Conservation (phyloP, 148 eudicot genomes). For the Diospyros kaki region DNA sequence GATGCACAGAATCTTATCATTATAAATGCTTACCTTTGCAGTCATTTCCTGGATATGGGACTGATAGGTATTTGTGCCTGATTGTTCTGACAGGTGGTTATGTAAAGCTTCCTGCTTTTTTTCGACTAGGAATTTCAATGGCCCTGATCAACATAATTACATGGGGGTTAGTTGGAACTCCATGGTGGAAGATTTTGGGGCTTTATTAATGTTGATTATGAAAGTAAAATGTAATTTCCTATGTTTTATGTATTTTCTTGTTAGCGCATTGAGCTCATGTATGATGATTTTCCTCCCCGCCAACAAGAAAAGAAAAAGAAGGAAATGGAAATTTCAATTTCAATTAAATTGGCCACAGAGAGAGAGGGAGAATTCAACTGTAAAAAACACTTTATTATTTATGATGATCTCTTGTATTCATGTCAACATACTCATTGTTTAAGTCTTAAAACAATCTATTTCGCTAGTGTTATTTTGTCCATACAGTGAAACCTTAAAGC, state of each 20-base stretch:
- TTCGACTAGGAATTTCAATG: constrained; percentile 34
- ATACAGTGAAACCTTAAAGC: neutral
- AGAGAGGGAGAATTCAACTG: neutral
- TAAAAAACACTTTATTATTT: neutral
- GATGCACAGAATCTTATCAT: neutral
- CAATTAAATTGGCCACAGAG: too few relatives aligned
- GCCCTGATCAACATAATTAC: constrained; percentile 31
- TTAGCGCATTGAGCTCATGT: too few relatives aligned
- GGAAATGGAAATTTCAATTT: neutral
- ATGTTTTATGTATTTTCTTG: too few relatives aligned
- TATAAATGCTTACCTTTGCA: neutral
- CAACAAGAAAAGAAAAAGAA: neutral
- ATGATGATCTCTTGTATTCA: too few relatives aligned
- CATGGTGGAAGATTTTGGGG: constrained; percentile 52
- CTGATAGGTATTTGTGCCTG: neutral
- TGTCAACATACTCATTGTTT: too few relatives aligned
- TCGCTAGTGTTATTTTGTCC: neutral
- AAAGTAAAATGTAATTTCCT: constrained; percentile 7
- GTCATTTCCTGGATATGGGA: neutral
- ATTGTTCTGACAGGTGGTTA: constrained; percentile 33
- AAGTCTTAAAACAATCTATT: neutral
- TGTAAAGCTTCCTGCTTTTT: constrained; percentile 35
- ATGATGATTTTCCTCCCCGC: too few relatives aligned
- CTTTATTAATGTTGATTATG: constrained; percentile 30
- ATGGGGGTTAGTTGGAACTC: constrained; percentile 34